These are phyloP conservation scores for Coniochaeta sp. DNA, from an alignment of 2,329 filamentous ascomycete species.

Conservation along the genomic window DNA sequence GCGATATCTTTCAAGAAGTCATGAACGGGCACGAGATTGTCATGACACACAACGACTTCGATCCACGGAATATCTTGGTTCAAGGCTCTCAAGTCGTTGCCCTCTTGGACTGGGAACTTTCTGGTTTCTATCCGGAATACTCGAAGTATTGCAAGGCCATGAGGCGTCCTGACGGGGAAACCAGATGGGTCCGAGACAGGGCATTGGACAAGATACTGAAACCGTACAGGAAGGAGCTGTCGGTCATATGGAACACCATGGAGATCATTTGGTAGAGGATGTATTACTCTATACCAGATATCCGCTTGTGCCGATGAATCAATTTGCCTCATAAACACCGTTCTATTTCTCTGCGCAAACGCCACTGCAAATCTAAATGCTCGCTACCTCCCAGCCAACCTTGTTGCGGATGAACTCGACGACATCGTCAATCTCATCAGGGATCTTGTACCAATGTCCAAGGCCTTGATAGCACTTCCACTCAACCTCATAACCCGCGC, in stretches of 20 bases:
- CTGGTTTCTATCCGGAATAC: not conserved
- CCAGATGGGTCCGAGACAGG: not conserved
- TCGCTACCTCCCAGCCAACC: not conserved
- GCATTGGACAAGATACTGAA: not conserved
- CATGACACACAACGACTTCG: not conserved
- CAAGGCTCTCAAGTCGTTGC: not conserved
- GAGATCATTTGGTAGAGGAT: not conserved
- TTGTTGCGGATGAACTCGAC: conserved; percentile 19
- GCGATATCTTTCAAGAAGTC: not conserved
- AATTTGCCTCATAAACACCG: too few species aligned
- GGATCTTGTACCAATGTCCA: conserved; percentile 39
- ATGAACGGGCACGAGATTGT: not conserved
- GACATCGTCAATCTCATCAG: conserved; percentile 39
- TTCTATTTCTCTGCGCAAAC: too few species aligned
- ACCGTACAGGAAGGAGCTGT: not conserved
- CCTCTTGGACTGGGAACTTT: not conserved
- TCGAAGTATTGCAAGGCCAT: not conserved
- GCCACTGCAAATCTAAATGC: too few species aligned
- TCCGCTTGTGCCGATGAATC: too few species aligned
- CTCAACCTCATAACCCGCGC: conserved; percentile 24
- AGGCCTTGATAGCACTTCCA: conserved; percentile 30
- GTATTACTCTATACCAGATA: too few species aligned
- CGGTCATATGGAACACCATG: not conserved
- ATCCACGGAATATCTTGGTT: not conserved
- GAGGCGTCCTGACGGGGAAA: not conserved